Conservation (phyloP, 208 protist genomes). For the Trypanosoma cruzi region DNA sequence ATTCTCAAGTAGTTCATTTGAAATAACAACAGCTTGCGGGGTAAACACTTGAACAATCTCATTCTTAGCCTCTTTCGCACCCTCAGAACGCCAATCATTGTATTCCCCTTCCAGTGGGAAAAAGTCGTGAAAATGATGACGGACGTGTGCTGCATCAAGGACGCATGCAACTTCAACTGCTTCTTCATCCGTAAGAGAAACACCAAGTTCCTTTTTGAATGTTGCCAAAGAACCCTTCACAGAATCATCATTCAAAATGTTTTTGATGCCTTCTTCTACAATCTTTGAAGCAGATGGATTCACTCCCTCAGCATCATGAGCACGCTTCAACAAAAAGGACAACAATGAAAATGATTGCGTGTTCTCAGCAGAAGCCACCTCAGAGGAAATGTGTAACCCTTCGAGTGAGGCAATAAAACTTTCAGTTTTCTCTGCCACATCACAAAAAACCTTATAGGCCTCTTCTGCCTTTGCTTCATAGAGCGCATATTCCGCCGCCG, state of each 20-base stretch:
- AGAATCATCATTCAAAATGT: slow-evolving; percentile 42
- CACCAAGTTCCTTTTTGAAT: slow-evolving; percentile 64
- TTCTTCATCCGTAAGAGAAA: slow-evolving; percentile 69
- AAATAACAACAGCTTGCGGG: slow-evolving; percentile 36
- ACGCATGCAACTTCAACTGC: slow-evolving; percentile 64
- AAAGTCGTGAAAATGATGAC: slow-evolving; percentile 84
- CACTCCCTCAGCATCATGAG: slow-evolving; percentile 32
- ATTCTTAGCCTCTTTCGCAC: slow-evolving; percentile 33
- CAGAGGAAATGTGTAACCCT: slow-evolving; percentile 22
- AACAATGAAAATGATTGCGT: slow-evolving; percentile 65
- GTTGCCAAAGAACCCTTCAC: slow-evolving; percentile 29
- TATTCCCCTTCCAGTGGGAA: slow-evolving; percentile 69
- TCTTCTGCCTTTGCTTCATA: slow-evolving; percentile 69
- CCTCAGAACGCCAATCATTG: slow-evolving; percentile 58
- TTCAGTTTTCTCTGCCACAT: slow-evolving; percentile 61
- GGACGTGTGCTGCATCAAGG: slow-evolving; percentile 64
- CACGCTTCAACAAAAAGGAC: slow-evolving; percentile 60
- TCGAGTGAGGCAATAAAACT: slow-evolving; percentile 47
- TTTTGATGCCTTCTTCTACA: slow-evolving; percentile 55
- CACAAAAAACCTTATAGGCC: slow-evolving; percentile 54
- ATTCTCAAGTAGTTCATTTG: slow-evolving; percentile 48
- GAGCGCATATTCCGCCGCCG: slow-evolving; percentile 69
- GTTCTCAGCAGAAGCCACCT: slow-evolving; percentile 61
- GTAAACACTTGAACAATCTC: slow-evolving; percentile 48
- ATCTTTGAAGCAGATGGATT: slow-evolving; percentile 29